Base-by-base conservation (phyloP, 345 rosid genomes). In the Brassica rapa region DNA sequence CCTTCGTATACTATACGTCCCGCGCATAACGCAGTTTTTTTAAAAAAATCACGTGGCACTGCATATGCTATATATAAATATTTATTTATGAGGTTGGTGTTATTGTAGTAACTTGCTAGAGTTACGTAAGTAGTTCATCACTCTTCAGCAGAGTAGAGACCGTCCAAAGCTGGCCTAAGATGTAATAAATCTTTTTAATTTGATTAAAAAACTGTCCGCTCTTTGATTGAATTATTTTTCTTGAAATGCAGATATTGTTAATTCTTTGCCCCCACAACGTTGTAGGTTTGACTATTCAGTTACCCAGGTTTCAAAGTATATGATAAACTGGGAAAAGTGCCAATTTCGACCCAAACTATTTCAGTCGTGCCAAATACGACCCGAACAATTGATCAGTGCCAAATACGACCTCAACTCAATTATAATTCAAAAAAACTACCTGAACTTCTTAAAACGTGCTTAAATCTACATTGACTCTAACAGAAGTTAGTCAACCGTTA, bases 1-100 rank as follows among this genome's bases (percentile, higher is more conserved):
- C 62, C 32, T 73, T 79, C 70, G 78, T 68, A 61, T 68, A 37
- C 51, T 30, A 53, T 80, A 74, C 75, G 79, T 74, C 72, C 75
- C 79, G 70, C 61, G 19, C 57, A 69, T 62, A 51, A 61, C 71
- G 74, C 21, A 74, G 6, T 37, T 66, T 41, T 2, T 25, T 3
- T 4, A 6, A 53, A 14, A 19, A 53, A 9, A 9, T 74, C 82
- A 74, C 82, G 75, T 74, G 79, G 62, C 51, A 16, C 4, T 55
- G 51, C 79, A 62, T 53, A 51, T 78, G 55, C 7, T 10, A 62
- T 66, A 11, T 32, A 21, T 39, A 0, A 59, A 63, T 70, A 15
- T 60, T 32, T 24, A 19, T 62, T 32, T 24, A 19, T 62, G 35
- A 69, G 33, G 23, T 62, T 61, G 14, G 30, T 72, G 59, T 56